Percentiles rank a stretch among this genome's conserved stretches.
These are phyloP conservation scores for Canariomyces notabilis DNA, from an alignment of 2,329 filamentous ascomycete species.

Conservation along the genomic window DNA sequence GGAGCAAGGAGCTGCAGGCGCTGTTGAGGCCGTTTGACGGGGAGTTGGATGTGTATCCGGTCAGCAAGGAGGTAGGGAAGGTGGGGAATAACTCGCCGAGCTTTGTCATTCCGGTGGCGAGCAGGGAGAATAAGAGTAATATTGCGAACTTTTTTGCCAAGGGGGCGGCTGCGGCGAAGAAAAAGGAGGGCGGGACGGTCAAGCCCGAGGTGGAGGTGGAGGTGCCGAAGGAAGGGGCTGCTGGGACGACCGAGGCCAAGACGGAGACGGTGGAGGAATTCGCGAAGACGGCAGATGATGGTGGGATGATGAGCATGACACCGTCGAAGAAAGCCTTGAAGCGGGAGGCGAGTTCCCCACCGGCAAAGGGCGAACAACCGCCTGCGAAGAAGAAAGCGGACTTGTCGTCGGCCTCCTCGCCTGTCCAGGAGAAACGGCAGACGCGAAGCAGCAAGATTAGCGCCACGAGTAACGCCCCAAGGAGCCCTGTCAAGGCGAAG, in stretches of 20 bases:
- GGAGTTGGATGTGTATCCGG: conserved; percentile 78
- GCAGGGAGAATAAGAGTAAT: conserved; percentile 83
- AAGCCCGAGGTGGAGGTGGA: conserved; percentile 27
- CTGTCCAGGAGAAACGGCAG: conserved; percentile 18
- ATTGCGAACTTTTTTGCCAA: conserved; percentile 90
- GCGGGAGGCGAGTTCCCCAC: conserved; percentile 16
- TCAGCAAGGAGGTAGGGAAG: conserved; percentile 85
- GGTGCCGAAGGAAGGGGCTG: conserved; percentile 33
- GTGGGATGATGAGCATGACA: conserved; percentile 26
- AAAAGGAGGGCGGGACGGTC: conserved; percentile 33
- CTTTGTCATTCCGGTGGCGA: conserved; percentile 78
- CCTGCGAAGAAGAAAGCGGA: conserved; percentile 24
- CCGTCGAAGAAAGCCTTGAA: conserved; percentile 17
- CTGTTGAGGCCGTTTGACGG: conserved; percentile 75
- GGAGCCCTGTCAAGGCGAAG: conserved; percentile 32
- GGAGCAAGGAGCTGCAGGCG: conserved; percentile 72
- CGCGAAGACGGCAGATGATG: conserved; percentile 21
- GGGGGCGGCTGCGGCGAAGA: conserved; percentile 40
- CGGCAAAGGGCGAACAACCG: conserved; percentile 21
- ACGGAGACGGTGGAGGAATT: conserved; percentile 25
- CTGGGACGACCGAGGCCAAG: not conserved
- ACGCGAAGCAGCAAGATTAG: conserved; percentile 20
- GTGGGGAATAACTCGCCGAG: conserved; percentile 84
- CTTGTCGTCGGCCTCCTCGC: conserved; percentile 7
- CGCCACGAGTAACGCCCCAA: conserved; percentile 37